phyloP scores from a whole-genome alignment of 139 green algal species.

The Chlamydomonas sp. region DNA sequence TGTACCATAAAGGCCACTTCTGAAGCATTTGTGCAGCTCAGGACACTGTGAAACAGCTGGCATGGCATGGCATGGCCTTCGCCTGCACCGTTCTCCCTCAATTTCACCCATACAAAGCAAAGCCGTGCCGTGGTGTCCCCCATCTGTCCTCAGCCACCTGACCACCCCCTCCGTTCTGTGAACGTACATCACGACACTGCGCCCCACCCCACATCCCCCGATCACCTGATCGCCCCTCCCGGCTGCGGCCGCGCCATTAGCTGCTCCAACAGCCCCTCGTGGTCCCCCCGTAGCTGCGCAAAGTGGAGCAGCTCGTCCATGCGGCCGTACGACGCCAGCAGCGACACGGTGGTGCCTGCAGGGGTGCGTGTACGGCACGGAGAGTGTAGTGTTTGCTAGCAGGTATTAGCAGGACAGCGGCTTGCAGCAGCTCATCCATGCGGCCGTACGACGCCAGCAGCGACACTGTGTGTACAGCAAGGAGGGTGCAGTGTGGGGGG shows the following conservation, averaged over 20 bases:
- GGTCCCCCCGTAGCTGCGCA: conserved; percentile 78
- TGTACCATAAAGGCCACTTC: too few relatives aligned
- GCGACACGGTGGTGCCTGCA: conserved; percentile 74
- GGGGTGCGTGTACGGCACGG: too few relatives aligned
- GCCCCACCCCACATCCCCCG: not conserved
- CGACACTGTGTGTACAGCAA: conserved; percentile 37
- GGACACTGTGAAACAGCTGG: too few relatives aligned
- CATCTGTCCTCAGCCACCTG: not conserved
- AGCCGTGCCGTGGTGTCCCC: too few relatives aligned
- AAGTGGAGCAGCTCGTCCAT: conserved; percentile 89
- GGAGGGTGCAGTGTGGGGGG: too few relatives aligned
- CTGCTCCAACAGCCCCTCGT: conserved; percentile 87
- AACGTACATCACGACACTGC: not conserved
- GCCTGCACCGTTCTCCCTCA: too few relatives aligned
- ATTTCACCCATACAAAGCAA: too few relatives aligned
- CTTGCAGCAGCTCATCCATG: conserved; percentile 82
- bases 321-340: conserved; percentile 90
- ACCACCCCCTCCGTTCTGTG: not conserved
- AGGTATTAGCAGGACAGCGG: conserved; percentile 43
- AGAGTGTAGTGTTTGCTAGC: too few relatives aligned
- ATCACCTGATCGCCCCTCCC: conserved; percentile 27
- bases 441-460: conserved; percentile 90
- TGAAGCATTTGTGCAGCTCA: too few relatives aligned
- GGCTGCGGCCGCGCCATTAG: conserved; percentile 67
- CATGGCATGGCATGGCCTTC: too few relatives aligned